Conservation (phyloP, 495 filamentous ascomycete species). For the Penicillium nucicola region DNA sequence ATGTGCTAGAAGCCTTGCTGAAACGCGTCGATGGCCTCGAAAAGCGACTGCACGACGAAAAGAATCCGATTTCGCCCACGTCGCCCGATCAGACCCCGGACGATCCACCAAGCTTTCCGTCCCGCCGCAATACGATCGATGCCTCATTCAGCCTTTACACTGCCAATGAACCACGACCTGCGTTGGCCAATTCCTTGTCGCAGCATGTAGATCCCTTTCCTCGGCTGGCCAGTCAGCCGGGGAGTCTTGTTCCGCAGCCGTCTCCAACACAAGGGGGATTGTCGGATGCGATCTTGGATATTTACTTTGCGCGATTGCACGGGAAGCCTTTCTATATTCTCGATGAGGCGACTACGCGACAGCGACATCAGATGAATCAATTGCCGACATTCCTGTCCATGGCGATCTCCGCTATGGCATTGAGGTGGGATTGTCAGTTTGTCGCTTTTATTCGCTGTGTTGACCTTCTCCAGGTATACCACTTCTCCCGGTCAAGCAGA, state of each 20-base stretch:
- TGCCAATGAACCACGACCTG: conserved; percentile 5
- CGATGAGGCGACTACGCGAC: conserved; percentile 67
- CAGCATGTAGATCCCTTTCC: conserved; percentile 14
- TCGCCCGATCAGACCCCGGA: conserved; percentile 25
- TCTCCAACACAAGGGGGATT: conserved; percentile 36
- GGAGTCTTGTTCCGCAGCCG: conserved; percentile 11
- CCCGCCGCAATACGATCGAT: conserved; percentile 24
- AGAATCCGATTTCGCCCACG: conserved; percentile 48
- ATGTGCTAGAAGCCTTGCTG: conserved; percentile 77
- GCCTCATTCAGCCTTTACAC: conserved; percentile 14
- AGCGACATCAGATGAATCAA: conserved; percentile 62
- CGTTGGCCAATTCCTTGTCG: conserved; percentile 5
- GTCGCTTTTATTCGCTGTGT: background rate
- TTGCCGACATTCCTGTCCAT: conserved; percentile 60
- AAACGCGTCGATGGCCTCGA: conserved; percentile 84
- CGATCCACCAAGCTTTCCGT: conserved; percentile 9
- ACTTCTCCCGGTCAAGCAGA: conserved; percentile 58
- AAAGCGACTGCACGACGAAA: conserved; percentile 68
- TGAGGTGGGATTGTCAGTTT: conserved; percentile 49
- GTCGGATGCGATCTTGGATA: conserved; percentile 64
- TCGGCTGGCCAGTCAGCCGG: conserved; percentile 4
- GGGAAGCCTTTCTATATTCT: conserved; percentile 76
- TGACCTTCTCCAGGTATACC: conserved; percentile 50
- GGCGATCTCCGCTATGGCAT: conserved; percentile 71
- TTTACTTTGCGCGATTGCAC: conserved; percentile 73